These are phyloP conservation scores for Talaromyces liani DNA, from an alignment of 495 filamentous ascomycete species.

Conservation along the genomic window DNA sequence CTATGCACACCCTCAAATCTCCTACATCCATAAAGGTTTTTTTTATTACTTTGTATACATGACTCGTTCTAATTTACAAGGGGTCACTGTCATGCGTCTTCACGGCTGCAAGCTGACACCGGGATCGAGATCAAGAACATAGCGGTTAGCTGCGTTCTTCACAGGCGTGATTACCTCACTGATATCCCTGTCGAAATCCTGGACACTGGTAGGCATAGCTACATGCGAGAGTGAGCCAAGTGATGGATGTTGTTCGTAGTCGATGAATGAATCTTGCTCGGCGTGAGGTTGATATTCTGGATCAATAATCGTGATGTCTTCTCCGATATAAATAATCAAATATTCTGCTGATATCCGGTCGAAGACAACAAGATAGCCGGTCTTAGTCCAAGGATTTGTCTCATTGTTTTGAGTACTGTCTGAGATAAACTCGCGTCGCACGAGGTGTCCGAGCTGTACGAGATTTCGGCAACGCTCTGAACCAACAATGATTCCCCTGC, in stretches of 20 bases:
- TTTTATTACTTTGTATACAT: not conserved
- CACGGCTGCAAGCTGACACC: conserved; percentile 16
- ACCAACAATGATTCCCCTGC: conserved; percentile 13
- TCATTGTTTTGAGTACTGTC: not conserved
- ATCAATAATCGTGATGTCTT: conserved; percentile 15
- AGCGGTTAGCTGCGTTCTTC: conserved; percentile 9
- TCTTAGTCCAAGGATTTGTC: conserved; percentile 17
- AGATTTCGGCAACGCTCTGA: conserved; percentile 19
- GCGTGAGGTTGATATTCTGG: not conserved
- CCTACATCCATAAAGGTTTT: not conserved
- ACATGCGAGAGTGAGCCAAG: conserved; percentile 1
- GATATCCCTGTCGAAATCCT: conserved; percentile 4
- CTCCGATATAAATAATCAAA: conserved; percentile 22
- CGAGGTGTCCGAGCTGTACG: conserved; percentile 30
- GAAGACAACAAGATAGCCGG: conserved; percentile 32
- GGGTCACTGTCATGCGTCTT: not conserved
- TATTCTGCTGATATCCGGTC: conserved; percentile 27
- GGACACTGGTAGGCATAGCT: not conserved
- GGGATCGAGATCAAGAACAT: conserved; percentile 25
- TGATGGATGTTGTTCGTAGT: not conserved
- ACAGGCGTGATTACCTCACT: conserved; percentile 5
- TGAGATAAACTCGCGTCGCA: conserved; percentile 10
- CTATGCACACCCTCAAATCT: not conserved
- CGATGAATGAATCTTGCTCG: not conserved
- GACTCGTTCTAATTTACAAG: not conserved